These are phyloP conservation scores for Venturia oleaginea DNA, from an alignment of 2,329 filamentous ascomycete species.

Conservation along the genomic window DNA sequence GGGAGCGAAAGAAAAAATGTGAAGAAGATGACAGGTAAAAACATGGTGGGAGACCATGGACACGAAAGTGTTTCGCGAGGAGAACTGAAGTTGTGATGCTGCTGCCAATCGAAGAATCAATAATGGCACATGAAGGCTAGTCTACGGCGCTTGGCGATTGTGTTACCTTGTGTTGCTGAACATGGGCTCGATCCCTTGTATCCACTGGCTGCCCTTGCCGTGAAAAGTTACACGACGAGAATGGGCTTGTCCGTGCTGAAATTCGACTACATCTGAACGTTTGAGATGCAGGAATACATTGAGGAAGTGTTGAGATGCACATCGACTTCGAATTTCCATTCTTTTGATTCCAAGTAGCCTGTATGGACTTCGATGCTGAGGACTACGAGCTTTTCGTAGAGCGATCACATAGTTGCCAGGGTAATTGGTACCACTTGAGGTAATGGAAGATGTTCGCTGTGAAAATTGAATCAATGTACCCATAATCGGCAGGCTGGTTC, in stretches of 20 bases:
- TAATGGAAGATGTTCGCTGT: not conserved
- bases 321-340: too few species aligned
- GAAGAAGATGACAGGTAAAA: not conserved
- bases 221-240: constrained; percentile 3
- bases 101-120: not conserved
- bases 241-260: not conserved
- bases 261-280: not conserved
- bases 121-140: not conserved
- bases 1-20: not conserved
- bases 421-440: not conserved
- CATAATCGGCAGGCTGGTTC: not conserved
- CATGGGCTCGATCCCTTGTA: not conserved
- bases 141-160: not conserved
- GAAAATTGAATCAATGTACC: not conserved
- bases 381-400: not conserved
- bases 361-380: not conserved
- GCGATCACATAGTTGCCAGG: not conserved
- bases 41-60: not conserved
- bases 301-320: not conserved
- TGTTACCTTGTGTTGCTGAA: not conserved
- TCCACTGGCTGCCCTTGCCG: not conserved
- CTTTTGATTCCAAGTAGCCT: not conserved
- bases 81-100: not conserved
- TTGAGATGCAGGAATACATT: not conserved
- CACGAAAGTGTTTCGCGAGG: not conserved